These are phyloP conservation scores for Ceratobasidium sp. DNA, from an alignment of 1,284 basidiomycete genomes.

Conservation along the genomic window DNA sequence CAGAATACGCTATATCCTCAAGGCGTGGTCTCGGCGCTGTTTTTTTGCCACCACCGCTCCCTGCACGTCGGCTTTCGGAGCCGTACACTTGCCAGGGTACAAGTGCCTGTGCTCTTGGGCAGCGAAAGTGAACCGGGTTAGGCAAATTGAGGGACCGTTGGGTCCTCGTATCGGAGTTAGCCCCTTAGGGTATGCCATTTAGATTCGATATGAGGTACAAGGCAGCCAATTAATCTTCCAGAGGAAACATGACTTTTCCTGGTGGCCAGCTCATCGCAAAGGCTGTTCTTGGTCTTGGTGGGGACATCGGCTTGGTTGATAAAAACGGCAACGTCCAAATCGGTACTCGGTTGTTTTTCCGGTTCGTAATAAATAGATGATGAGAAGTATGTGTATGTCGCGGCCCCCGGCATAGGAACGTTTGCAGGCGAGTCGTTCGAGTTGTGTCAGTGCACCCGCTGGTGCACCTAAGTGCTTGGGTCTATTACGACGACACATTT, in stretches of 20 bases:
- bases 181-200: neutral
- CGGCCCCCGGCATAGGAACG: neutral
- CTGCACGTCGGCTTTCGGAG: neutral
- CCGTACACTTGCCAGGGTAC: neutral
- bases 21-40: neutral
- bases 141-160: neutral
- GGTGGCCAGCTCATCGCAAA: constrained; percentile 1
- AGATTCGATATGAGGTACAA: neutral
- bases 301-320: constrained; percentile 16
- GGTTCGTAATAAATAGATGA: constrained; percentile 25
- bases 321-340: constrained; percentile 6
- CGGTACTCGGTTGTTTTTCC: constrained; percentile 1
- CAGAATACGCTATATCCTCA: neutral
- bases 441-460: constrained; percentile 10
- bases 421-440: neutral
- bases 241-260: constrained; percentile 9
- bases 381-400: neutral
- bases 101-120: neutral
- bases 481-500: neutral
- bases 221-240: neutral
- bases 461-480: neutral
- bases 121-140: neutral
- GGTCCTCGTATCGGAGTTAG: neutral
- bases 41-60: neutral
- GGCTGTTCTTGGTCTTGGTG: constrained; percentile 10